Evolutionary conservation across 805 yeast genomes (phyloP), one percentile per base, ranked within the genome.

Genomic region (Candida xiaguanensis): DNA sequence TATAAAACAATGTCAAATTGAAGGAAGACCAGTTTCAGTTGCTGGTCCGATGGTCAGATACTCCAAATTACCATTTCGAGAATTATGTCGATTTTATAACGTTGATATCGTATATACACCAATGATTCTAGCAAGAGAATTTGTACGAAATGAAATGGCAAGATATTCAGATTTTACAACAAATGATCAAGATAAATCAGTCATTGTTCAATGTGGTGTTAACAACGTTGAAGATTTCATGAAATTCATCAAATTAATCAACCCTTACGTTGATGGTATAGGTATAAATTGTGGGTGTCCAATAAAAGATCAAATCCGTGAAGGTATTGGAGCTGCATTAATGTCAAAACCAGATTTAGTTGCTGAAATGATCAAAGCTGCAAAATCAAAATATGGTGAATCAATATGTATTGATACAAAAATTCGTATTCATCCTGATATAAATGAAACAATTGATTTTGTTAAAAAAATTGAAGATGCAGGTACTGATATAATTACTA

Each of bases 271-370:
- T 34, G 97, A 91, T 61, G 99, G 95, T 0, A 80, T 93, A 30
- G 97, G 98, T 0, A 72, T 93, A 42, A 93, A 93, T 67, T 93
- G 98, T 61, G 99, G 99, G 0, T 93, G 99, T 63, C 99, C 99
- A 1, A 89, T 93, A 37, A 84, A 82, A 46, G 98, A 91, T 47
- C 98, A 93, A 59, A 85, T 87, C 11, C 72, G 95, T 31, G 96
- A 89, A 58, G 99, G 98, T 17, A 90, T 93, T 12, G 99, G 99
- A 4, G 96, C 97, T 2, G 97, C 97, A 0, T 70, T 93, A 41
- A 90, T 93, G 86, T 70, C 81, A 19, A 81, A 85, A 46, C 85
- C 90, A 2, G 89, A 86, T 26, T 65, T 80, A 36, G 93, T 93
- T 4, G 77, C 90, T 1, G 70, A 74, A 2, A 85, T 93, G 96